phyloP scores from a whole-genome alignment of 345 rosid genomes.

The Alliaria petiolata region DNA sequence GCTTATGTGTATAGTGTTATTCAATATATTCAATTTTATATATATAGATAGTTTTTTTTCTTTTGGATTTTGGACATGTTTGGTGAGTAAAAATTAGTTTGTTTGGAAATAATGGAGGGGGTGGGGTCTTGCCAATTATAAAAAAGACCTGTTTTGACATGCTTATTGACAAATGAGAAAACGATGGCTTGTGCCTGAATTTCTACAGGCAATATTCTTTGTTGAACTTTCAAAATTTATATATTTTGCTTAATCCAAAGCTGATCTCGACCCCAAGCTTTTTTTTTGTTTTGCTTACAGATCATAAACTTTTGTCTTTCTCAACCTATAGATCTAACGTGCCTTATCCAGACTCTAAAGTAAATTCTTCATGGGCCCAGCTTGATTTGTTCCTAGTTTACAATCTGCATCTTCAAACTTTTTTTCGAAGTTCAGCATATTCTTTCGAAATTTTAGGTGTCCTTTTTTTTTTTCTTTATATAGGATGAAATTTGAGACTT shows the following conservation, averaged over 20 bases:
- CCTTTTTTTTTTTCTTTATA: constrained; percentile 8
- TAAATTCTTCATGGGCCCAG: constrained; percentile 28
- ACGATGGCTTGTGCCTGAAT: constrained; percentile 23
- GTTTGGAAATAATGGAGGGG: constrained; percentile 23
- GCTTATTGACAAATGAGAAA: constrained; percentile 31
- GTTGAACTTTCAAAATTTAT: constrained; percentile 5
- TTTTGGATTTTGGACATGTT: constrained; percentile 6
- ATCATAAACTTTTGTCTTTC: constrained; percentile 7
- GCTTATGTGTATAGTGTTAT: background rate
- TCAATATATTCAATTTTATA: constrained; percentile 5
- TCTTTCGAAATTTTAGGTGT: background rate
- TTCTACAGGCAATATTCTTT: constrained; percentile 35
- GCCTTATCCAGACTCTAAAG: constrained; percentile 29
- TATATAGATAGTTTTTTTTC: background rate
- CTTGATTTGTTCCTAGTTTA: constrained; percentile 25
- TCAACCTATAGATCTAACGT: constrained; percentile 17
- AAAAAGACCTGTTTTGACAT: constrained; percentile 13
- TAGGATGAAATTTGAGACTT: background rate
- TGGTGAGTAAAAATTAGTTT: constrained; percentile 22
- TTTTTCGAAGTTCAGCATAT: background rate
- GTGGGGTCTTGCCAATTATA: constrained; percentile 38
- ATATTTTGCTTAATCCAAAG: constrained; percentile 22
- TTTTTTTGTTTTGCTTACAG: constrained; percentile 13
- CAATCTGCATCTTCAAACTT: constrained; percentile 9
- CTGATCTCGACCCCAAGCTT: constrained; percentile 4